A percentile compares a stretch with the other conserved stretches of the same genome.
These are phyloP conservation scores for Trifolium subterraneum DNA, from an alignment of 306 rosid genomes.

Conservation along the genomic window DNA sequence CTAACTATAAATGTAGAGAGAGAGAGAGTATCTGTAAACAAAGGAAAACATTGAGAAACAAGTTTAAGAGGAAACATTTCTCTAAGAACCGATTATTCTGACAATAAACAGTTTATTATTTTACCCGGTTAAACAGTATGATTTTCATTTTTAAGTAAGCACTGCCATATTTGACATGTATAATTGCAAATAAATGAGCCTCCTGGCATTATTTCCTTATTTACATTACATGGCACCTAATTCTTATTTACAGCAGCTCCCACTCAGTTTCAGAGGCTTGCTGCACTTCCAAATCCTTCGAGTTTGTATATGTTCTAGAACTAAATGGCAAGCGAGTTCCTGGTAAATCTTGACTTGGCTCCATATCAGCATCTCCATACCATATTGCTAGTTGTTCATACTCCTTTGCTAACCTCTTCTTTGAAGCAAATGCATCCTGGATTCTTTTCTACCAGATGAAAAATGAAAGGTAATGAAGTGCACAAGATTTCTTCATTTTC, in stretches of 20 bases:
- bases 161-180: slow-evolving; percentile 22
- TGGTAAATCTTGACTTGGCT: slow-evolving; percentile 23
- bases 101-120: slow-evolving; percentile 32
- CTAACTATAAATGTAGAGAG: slow-evolving; percentile 17
- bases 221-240: slow-evolving; percentile 43
- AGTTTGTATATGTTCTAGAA: slow-evolving; percentile 35
- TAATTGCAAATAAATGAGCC: slow-evolving; percentile 20
- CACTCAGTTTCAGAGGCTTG: slow-evolving; percentile 69
- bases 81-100: neutral
- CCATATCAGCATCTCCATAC: slow-evolving; percentile 71
- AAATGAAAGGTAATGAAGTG: slow-evolving; percentile 8
- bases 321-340: slow-evolving; percentile 38
- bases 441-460: slow-evolving; percentile 63
- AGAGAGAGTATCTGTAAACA: slow-evolving; percentile 21
- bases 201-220: slow-evolving; percentile 29
- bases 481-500: neutral
- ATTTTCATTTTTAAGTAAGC: slow-evolving; percentile 30
- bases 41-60: slow-evolving; percentile 18
- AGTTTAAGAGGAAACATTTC: neutral
- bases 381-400: slow-evolving; percentile 87
- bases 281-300: slow-evolving; percentile 41
- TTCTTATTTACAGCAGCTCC: slow-evolving; percentile 69
- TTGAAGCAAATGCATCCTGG: slow-evolving; percentile 71
- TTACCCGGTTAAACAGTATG: slow-evolving; percentile 1
- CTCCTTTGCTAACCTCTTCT: slow-evolving; percentile 78